Evolutionary conservation across 2,329 filamentous ascomycete genomes (phyloP).

Genomic region (Celoporthe dispersa): DNA sequence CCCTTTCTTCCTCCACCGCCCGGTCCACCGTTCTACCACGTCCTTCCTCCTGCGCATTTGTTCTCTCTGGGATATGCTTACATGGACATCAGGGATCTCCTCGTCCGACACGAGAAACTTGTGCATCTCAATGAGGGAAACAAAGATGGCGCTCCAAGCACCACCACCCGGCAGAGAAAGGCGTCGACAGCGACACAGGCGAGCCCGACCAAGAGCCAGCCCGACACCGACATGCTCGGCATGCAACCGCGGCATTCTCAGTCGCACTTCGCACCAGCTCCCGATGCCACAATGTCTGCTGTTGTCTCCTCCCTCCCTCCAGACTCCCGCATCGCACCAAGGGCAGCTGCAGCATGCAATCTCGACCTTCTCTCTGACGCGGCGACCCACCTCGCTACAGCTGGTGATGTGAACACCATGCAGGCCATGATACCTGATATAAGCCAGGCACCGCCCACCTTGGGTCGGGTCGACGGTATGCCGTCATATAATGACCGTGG

Average conservation of each 20-base stretch:
- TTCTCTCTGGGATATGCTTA: constrained; percentile 49
- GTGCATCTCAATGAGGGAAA: constrained; percentile 65
- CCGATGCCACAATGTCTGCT: constrained; percentile 45
- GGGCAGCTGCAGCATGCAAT: constrained; percentile 55
- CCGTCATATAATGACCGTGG: constrained; percentile 51
- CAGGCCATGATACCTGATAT: constrained; percentile 55
- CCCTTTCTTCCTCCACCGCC: constrained; percentile 16
- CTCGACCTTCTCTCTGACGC: constrained; percentile 63
- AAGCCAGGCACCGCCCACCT: constrained; percentile 44
- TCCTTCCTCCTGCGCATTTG: constrained; percentile 22
- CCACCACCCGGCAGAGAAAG: constrained; percentile 48
- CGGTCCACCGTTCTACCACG: constrained; percentile 23
- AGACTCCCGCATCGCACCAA: constrained; percentile 51
- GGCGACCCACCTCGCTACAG: constrained; percentile 56
- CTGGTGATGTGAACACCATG: constrained; percentile 58
- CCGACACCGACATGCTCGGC: constrained; percentile 51
- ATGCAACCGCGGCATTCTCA: constrained; percentile 44
- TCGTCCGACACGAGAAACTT: constrained; percentile 67
- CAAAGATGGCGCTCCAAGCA: constrained; percentile 50
- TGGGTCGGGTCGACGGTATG: constrained; percentile 51
- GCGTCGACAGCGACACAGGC: constrained; percentile 54
- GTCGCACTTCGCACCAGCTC: constrained; percentile 42
- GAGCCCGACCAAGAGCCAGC: constrained; percentile 52
- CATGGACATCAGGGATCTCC: constrained; percentile 67
- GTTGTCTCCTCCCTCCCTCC: constrained; percentile 47